A percentile compares a stretch with the other conserved stretches of the same genome.
phyloP scores from a whole-genome alignment of 2,329 filamentous ascomycete genomes.

The Penicillium sp. region DNA sequence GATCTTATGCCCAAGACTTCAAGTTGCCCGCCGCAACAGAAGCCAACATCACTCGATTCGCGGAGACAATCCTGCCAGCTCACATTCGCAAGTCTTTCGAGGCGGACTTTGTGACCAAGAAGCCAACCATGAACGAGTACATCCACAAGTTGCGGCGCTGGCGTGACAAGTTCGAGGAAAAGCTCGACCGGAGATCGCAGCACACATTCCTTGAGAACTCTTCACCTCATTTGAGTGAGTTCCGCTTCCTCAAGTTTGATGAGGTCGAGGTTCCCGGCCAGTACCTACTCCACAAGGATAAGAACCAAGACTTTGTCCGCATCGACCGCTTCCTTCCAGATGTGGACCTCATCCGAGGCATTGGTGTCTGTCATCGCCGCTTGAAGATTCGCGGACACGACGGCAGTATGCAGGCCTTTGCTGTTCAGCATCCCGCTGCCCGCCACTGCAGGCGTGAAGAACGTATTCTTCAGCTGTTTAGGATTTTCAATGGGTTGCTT shows the following conservation, averaged over 20 bases:
- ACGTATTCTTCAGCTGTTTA: conserved; percentile 90
- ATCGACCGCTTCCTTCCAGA: conserved; percentile 96
- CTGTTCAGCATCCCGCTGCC: conserved; percentile 91
- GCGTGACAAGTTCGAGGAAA: conserved; percentile 97
- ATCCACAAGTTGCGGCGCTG: conserved; percentile 94
- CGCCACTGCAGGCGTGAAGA: conserved; percentile 92
- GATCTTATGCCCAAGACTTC: conserved; percentile 82
- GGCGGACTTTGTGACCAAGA: conserved; percentile 90
- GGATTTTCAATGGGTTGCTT: conserved; percentile 92
- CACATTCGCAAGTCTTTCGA: conserved; percentile 98
- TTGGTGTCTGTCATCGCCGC: conserved; percentile 85
- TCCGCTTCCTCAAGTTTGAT: conserved; percentile 96
- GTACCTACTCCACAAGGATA: conserved; percentile 95
- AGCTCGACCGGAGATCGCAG: conserved; percentile 78
- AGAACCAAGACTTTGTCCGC: conserved; percentile 97
- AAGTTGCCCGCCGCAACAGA: conserved; percentile 89
- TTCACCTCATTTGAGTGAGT: conserved; percentile 90
- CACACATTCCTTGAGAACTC: conserved; percentile 76
- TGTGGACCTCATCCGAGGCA: conserved; percentile 86
- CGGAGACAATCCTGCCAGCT: conserved; percentile 88
- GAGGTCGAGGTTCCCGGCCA: conserved; percentile 97
- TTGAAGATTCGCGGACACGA: conserved; percentile 97
- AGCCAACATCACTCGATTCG: conserved; percentile 93
- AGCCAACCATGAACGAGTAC: conserved; percentile 97
- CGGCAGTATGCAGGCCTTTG: conserved; percentile 93